Evolutionary conservation across 2,329 filamentous ascomycete genomes (phyloP), one percentile per base, ranked within the genome.

Genomic region (Aspergillus japonicus): DNA sequence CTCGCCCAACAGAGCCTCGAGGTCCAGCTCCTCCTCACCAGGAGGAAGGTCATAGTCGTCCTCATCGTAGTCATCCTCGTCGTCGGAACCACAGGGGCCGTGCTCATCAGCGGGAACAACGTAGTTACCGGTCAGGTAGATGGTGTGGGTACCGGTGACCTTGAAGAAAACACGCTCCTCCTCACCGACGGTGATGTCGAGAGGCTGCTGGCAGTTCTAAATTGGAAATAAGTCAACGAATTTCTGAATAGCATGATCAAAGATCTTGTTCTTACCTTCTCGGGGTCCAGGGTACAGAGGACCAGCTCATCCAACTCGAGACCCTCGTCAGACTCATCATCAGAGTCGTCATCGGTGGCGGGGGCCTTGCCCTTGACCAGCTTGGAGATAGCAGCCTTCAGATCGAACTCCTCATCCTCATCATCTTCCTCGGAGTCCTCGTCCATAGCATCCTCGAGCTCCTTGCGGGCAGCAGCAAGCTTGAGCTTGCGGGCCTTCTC

Each of bases 51-150:
- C 91, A 74, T 96, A 95, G 61, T 92, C 89, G 61, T 88, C 86
- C 61, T 88, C 86, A 7, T 89, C 87, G 29, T 84, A 81, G 21
- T 85, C 85, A 50, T 85, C 83, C 54, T 88, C 84, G 50, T 89
- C 80, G 47, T 84, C 80, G 50, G 83, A 76, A 64, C 77, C 59
- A 62, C 63, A 51, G 53, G 62, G 49, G 59, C 64, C 76, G 59
- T 73, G 85, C 50, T 85, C 81, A 60, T 87, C 83, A 63, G 87
- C 82, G 73, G 85, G 83, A 63, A 95, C 86, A 68, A 99, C 85
- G 79, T 96, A 98, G 86, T 99, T 99, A 69, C 95, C 95, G 64
- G 94, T 98, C 62, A 99, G 86, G 81, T 89, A 95, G 72, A 99
- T 84, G 65, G 90, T 87, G 84, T 97, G 92, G 64, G 91, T 95